Percentiles rank a stretch among this genome's conserved stretches.
These are phyloP conservation scores for Pluteus cervinus DNA, from an alignment of 768 basidiomycete species.

Conservation along the genomic window DNA sequence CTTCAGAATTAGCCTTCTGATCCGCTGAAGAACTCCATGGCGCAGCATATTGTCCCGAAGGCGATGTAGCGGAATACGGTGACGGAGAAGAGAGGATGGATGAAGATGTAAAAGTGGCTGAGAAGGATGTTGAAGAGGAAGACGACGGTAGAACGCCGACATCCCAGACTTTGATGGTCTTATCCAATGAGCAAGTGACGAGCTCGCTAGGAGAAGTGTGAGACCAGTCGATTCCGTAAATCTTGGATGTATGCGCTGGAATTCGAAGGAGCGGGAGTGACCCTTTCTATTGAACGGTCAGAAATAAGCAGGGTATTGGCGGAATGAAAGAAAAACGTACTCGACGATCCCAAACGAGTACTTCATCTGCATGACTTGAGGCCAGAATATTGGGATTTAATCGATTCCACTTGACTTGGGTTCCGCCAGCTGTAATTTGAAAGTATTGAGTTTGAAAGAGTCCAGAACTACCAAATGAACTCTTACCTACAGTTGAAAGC, in stretches of 20 bases:
- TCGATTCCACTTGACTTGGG: slow-evolving; percentile 97
- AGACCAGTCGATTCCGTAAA: slow-evolving; percentile 98
- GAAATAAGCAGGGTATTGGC: neutral
- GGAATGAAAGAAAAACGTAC: slow-evolving; percentile 34
- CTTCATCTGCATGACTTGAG: slow-evolving; percentile 81
- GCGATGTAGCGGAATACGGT: neutral
- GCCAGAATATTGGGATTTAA: slow-evolving; percentile 83
- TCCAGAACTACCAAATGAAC: neutral
- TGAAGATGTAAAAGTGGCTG: slow-evolving; percentile 14
- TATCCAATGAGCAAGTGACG: slow-evolving; percentile 92
- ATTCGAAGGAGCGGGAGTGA: slow-evolving; percentile 74
- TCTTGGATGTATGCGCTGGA: slow-evolving; percentile 81
- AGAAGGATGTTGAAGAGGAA: too few species aligned
- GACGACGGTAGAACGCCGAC: too few species aligned
- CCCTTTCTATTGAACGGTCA: slow-evolving; percentile 64
- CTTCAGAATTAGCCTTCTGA: too few species aligned
- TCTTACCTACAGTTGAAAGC: slow-evolving; percentile 35
- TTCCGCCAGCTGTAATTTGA: slow-evolving; percentile 63
- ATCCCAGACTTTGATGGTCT: slow-evolving; percentile 87
- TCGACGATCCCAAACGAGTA: slow-evolving; percentile 92
- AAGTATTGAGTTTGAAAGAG: neutral
- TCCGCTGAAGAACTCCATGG: neutral
- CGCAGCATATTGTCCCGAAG: neutral
- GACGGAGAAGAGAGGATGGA: slow-evolving; percentile 5
- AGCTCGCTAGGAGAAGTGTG: slow-evolving; percentile 68